phyloP scores from a whole-genome alignment of 2,329 filamentous ascomycete genomes.

The Teratosphaeria nubilosa region DNA sequence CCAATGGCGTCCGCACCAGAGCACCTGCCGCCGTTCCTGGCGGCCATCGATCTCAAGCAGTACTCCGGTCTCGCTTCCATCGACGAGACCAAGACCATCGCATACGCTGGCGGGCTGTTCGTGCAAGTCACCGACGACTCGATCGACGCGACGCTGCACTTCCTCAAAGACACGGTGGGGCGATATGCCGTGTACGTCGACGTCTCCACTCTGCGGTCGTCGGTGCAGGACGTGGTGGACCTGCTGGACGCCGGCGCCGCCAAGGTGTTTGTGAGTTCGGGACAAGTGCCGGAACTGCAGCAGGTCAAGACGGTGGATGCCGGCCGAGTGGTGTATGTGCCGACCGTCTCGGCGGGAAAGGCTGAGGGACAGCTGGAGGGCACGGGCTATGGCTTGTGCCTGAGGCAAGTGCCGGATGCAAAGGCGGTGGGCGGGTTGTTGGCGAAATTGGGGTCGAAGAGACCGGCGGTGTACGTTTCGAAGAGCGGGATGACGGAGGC shows the following conservation, averaged over 20 bases:
- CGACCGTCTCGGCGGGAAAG: constrained; percentile 35
- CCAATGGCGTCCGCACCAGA: constrained; percentile 3
- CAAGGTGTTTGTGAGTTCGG: constrained; percentile 69
- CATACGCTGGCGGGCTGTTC: constrained; percentile 50
- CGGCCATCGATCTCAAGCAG: constrained; percentile 38
- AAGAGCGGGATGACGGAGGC: constrained; percentile 33
- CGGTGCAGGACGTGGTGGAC: constrained; percentile 62
- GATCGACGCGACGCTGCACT: constrained; percentile 38
- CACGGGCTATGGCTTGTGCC: constrained; percentile 36
- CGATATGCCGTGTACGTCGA: constrained; percentile 61
- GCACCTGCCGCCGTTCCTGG: constrained; percentile 33
- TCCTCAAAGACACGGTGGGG: constrained; percentile 48
- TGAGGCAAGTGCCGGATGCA: constrained; percentile 29
- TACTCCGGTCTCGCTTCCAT: constrained; percentile 32
- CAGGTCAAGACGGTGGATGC: constrained; percentile 43
- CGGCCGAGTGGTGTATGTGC: constrained; percentile 45
- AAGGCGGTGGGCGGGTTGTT: constrained; percentile 37
- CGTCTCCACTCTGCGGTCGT: constrained; percentile 53
- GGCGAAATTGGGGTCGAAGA: constrained; percentile 38
- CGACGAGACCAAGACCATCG: constrained; percentile 37
- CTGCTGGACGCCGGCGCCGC: constrained; percentile 77
- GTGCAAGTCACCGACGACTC: constrained; percentile 37
- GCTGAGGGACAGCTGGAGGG: constrained; percentile 33
- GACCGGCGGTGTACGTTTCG: constrained; percentile 43
- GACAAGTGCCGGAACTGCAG: constrained; percentile 52